Base-by-base conservation (phyloP, 768 basidiomycete genomes). In the Pulveroboletus sp. region DNA sequence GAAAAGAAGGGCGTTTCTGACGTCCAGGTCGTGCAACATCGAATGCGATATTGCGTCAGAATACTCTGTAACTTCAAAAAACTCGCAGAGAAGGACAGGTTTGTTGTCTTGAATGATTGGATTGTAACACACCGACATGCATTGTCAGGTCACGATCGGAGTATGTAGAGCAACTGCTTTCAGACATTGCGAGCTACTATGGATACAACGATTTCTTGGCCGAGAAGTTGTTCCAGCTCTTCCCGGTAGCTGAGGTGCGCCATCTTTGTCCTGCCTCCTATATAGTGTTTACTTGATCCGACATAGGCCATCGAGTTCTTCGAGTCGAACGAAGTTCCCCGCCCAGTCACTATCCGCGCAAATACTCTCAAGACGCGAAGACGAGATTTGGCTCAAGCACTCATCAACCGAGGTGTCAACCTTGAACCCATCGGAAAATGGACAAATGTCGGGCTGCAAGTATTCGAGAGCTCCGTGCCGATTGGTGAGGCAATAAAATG, bases 341-440 rank as follows among this genome's bases (percentile, higher is more conserved):
- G 96, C 56, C 96, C 96, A 6, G 94, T 99, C 26, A 98, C 96
- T 9, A 97, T 99, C 62, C 89, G 96, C 52, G 93, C 94, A 32
- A 99, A 99, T 68, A 98, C 94, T 5, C 80, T 99, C 17, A 89
- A 90, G 49, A 93, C 93, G 1, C 81, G 96, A 54, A 77, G 96
- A 58, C 82, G 95, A 42, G 96, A 98, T 67, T 81, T 99, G 51
- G 95, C 92, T 2, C 95, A 98, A 69, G 79, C 84, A 0, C 76
- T 99, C 32, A 84, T 98, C 59, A 96, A 96, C 67, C 82, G 96
- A 42, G 96, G 96, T 31, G 96, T 98, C 54, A 96, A 91, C 63
- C 80, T 99, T 47, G 95, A 98, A 66, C 94, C 96, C 18, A 94
- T 99, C 57, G 96, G 95, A 28, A 98, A 98, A 72, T 98, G 96